phyloP scores from a whole-genome alignment of 768 basidiomycete genomes.

The Daedalea quercina region DNA sequence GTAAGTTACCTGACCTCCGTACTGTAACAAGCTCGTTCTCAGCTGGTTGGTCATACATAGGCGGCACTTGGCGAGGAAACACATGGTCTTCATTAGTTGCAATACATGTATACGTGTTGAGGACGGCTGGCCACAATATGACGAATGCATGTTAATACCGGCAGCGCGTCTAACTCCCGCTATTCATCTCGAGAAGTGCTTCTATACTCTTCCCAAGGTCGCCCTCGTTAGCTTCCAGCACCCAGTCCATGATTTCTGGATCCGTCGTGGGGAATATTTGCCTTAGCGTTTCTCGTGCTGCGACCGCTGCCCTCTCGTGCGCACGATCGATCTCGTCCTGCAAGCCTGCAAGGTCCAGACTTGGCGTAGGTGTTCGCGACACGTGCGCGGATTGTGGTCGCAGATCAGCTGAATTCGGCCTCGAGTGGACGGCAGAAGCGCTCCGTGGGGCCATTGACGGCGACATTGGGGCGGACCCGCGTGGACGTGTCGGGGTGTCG shows the following conservation, averaged over 20 bases:
- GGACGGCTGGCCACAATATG: too few species aligned
- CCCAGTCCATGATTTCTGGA: constrained; percentile 78
- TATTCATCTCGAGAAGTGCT: constrained; percentile 67
- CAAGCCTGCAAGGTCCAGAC: constrained; percentile 60
- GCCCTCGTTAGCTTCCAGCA: constrained; percentile 83
- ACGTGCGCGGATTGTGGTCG: constrained; percentile 28
- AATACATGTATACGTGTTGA: too few species aligned
- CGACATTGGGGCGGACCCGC: constrained; percentile 24
- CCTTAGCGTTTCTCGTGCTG: constrained; percentile 66
- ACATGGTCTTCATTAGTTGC: too few species aligned
- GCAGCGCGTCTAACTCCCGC: constrained; percentile 15
- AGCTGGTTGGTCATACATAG: too few species aligned
- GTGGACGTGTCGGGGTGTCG: constrained; percentile 44
- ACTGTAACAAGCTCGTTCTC: too few species aligned
- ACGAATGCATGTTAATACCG: too few species aligned
- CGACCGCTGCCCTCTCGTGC: constrained; percentile 64
- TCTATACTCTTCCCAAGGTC: constrained; percentile 91
- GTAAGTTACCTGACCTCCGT: too few species aligned
- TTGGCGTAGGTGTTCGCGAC: constrained; percentile 66
- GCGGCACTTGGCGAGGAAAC: too few species aligned
- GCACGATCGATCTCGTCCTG: constrained; percentile 76
- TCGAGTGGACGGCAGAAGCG: constrained; percentile 15
- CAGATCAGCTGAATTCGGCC: constrained; percentile 23
- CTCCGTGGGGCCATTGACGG: constrained; percentile 43
- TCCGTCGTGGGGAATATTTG: constrained; percentile 90